phyloP scores from a whole-genome alignment of 371 early-diverging fungal genomes.

The Mucor circinelloides region DNA sequence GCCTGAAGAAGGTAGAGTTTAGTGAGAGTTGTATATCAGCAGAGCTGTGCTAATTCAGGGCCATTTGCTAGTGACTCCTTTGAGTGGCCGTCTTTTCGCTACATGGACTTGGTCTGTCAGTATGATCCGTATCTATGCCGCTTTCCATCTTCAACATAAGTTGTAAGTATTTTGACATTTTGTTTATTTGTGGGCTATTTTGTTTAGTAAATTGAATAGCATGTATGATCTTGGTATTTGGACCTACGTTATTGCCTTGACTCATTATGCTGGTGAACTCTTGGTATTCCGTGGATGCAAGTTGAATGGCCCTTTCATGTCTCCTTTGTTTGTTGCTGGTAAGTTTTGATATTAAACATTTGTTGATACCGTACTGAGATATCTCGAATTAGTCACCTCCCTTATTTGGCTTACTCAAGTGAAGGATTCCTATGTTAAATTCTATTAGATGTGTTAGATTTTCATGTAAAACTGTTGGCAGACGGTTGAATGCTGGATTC shows the following conservation, averaged over 20 bases:
- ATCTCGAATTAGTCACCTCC: constrained; percentile 1
- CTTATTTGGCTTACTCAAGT: constrained; percentile 50
- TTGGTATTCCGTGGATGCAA: constrained; percentile 74
- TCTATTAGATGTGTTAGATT: not conserved
- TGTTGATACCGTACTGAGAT: not conserved
- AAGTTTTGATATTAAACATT: constrained; percentile 9
- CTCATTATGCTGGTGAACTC: constrained; percentile 71
- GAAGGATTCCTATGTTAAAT: constrained; percentile 48
- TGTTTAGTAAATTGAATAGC: constrained; percentile 32
- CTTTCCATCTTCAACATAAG: constrained; percentile 72
- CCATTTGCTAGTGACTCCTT: constrained; percentile 59
- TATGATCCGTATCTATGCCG: constrained; percentile 76
- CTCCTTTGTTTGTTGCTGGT: constrained; percentile 74
- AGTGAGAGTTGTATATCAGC: not conserved
- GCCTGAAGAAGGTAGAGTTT: constrained; percentile 53
- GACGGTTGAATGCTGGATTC: not conserved
- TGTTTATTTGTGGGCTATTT: not conserved
- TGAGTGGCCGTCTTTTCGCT: constrained; percentile 77
- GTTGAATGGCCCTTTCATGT: constrained; percentile 61
- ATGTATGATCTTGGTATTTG: constrained; percentile 72
- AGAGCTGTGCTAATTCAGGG: not conserved
- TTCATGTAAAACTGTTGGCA: not conserved
- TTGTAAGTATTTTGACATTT: constrained; percentile 49
- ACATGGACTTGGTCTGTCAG: constrained; percentile 80
- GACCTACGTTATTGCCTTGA: constrained; percentile 74